A percentile compares a stretch with the other conserved stretches of the same genome.
These are phyloP conservation scores for Linaria vulgaris DNA, from an alignment of 257 asterid species.

Conservation along the genomic window DNA sequence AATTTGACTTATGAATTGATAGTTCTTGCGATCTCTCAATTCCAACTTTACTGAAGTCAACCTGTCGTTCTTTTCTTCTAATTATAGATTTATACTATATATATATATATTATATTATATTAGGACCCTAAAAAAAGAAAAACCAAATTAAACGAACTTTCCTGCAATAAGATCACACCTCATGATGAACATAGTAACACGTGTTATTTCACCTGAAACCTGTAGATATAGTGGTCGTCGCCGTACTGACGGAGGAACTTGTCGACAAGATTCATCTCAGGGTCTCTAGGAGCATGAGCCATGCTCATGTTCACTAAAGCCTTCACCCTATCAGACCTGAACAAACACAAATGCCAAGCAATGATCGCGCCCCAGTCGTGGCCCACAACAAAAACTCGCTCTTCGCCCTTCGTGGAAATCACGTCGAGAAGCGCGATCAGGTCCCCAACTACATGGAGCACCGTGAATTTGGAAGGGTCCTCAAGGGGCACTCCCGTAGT, in stretches of 20 bases:
- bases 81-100: no score
- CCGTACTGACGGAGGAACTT: conserved; percentile 39
- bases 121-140: no score
- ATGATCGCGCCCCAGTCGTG: conserved; percentile 83
- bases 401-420: conserved; percentile 42
- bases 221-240: conserved; percentile 60
- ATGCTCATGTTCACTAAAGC: conserved; percentile 62
- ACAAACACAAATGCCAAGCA: conserved; percentile 68
- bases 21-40: no score
- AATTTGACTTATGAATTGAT: no score
- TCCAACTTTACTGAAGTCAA: no score
- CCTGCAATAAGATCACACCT: no score
- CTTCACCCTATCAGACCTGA: conserved; percentile 62
- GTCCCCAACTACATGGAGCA: conserved; percentile 68
- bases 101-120: no score
- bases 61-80: no score
- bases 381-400: conserved; percentile 72
- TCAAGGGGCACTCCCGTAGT: conserved; percentile 63
- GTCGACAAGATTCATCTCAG: conserved; percentile 29
- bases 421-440: conserved; percentile 54
- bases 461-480: conserved; percentile 56
- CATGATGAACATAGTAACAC: no score
- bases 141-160: no score
- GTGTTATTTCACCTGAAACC: conserved; percentile 79
- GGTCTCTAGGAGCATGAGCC: conserved; percentile 44